phyloP scores from a whole-genome alignment of 257 asterid species.

The Paraleonurus japonicus region DNA sequence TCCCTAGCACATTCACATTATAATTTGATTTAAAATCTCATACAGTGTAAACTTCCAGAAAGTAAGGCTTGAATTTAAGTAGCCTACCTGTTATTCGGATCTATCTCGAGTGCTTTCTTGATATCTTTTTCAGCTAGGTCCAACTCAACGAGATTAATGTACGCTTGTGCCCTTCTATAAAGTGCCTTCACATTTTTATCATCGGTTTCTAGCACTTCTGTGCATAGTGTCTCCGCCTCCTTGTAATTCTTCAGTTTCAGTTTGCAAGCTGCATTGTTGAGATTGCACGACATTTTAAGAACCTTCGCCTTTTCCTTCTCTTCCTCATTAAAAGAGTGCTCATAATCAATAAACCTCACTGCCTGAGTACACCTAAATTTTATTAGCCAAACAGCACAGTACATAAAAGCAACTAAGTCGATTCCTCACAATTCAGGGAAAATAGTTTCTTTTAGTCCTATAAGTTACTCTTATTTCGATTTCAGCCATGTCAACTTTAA shows the following conservation, averaged over 20 bases:
- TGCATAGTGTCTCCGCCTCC: slow-evolving; percentile 50
- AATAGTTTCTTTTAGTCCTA: background rate
- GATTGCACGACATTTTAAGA: slow-evolving; percentile 45
- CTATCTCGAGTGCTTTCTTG: slow-evolving; percentile 62
- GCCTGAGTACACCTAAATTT: slow-evolving; percentile 34
- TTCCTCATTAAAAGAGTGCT: slow-evolving; percentile 44
- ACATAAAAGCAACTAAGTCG: background rate
- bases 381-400: background rate
- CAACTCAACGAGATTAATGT: slow-evolving; percentile 48
- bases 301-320: slow-evolving; percentile 49
- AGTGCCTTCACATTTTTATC: slow-evolving; percentile 54
- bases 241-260: slow-evolving; percentile 56
- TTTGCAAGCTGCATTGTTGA: slow-evolving; percentile 66
- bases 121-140: slow-evolving; percentile 60
- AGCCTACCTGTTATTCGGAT: slow-evolving; percentile 54
- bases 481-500: background rate
- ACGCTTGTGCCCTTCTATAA: slow-evolving; percentile 66
- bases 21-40: background rate
- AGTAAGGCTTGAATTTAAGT: background rate
- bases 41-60: background rate
- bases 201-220: slow-evolving; percentile 50
- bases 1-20: slow-evolving; percentile 38
- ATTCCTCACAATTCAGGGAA: background rate
- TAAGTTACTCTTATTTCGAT: background rate
- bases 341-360: slow-evolving; percentile 42